Evolutionary conservation across 2,329 filamentous ascomycete genomes (phyloP), one percentile per base, ranked within the genome.

Genomic region (Clonostachys sp.): DNA sequence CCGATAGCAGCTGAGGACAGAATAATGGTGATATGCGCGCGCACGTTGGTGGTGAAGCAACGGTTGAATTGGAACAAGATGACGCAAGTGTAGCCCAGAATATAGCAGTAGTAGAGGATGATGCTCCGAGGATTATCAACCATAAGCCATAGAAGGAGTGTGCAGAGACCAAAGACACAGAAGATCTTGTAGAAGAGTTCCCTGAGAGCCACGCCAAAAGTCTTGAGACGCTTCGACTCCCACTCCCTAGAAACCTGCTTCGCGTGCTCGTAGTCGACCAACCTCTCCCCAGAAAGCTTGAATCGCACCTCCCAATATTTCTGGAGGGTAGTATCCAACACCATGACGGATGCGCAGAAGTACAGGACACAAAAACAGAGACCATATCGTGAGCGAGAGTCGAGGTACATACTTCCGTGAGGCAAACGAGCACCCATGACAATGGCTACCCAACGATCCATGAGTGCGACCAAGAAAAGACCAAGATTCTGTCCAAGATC

Each of bases 41-140:
- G 53, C 36, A 65, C 56, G 46, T 65, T 61, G 3, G 57, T 66
- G 13, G 66, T 67, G 53, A 69, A 69, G 49, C 66, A 66, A 7
- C 66, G 60, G 51, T 69, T 69, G 57, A 67, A 67, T 47, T 69
- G 65, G 51, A 68, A 67, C 17, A 68, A 34, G 44, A 69, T 59
- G 45, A 67, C 64, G 12, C 60, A 56, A 1, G 62, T 61, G 52
- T 69, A 69, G 1, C 63, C 65, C 14, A 64, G 50, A 35, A 59
- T 51, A 49, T 69, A 69, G 18, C 56, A 52, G 44, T 61, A 65
- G 47, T 66, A 69, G 6, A 66, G 50, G 34, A 59, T 53, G n/a
- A 62, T 57, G 10, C 62, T 62, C n/a, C 60, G 44, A 2, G 44
- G 17, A 43, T 58, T 57, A 9, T 60, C 55, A 3, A 66, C 63